Base-by-base conservation (phyloP, 768 basidiomycete genomes). In the Tylopilus cervinicoccineus region DNA sequence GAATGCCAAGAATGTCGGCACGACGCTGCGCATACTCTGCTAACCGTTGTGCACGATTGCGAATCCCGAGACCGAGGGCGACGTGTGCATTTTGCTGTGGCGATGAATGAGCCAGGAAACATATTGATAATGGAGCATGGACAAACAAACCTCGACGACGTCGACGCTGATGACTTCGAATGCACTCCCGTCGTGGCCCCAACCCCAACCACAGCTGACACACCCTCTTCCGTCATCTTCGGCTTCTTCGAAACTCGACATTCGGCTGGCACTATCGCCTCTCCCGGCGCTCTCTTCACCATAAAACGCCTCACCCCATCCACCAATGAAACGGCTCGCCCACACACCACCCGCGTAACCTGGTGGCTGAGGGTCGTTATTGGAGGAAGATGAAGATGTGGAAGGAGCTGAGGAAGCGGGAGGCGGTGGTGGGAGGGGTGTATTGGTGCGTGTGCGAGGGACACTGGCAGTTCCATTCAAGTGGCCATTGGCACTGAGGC, bases 191-290 rank as follows among this genome's bases (percentile, higher is more conserved):
- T 88, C 86, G 53, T 88, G 88, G 2, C 83, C 81, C 54, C 77
- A 80, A n/a, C 86, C 86, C 88, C 87, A 88, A 0, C 79, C 79
- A 9, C 79, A 82, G 63, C 84, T 86, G n/a, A 76, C 69, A 55
- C 86, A 65, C 10, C 75, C 71, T 39, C 83, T 66, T 23, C 82
- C 83, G 56, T 85, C 84, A 50, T 84, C 79, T 32, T 76, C 75
- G 8, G 63, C 68, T 50, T 64, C 66, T 58, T 72, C 61, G 53
- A 60, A 67, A 40, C 50, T 59, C 37, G 55, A 58, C 63, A 55
- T 70, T 50, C 50, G 66, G 20, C 27, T 28, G 24, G 48, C 52
- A 32, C 42, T 55, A 29, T 64, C 62, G 36, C 54, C 61, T n/a
- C 65, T 58, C 19, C 65, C 67, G 5, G 65, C 64, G 14, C 19